Conservation (phyloP, 805 yeast species). For the Yarrowia keelungensis region DNA sequence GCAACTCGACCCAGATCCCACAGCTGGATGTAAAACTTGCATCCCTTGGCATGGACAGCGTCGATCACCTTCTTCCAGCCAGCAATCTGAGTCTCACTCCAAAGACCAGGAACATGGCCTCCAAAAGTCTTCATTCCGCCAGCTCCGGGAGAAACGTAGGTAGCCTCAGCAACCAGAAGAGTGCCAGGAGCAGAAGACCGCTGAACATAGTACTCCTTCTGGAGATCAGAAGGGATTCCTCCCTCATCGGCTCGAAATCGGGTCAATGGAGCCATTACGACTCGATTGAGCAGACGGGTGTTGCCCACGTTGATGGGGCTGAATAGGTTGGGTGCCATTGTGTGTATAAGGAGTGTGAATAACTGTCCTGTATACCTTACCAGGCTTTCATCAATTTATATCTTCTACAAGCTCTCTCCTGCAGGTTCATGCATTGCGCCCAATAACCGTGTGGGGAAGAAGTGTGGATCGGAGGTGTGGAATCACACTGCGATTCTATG, state of each 20-base stretch:
- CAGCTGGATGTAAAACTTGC: conserved; percentile 53
- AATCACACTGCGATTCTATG: not conserved
- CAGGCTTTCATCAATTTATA: conserved; percentile 3
- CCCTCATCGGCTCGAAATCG: conserved; percentile 52
- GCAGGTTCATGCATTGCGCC: conserved; percentile 23
- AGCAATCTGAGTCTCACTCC: conserved; percentile 83
- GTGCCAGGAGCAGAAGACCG: conserved; percentile 61
- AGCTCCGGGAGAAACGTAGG: conserved; percentile 52
- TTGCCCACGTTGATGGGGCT: conserved; percentile 47
- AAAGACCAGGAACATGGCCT: conserved; percentile 50
- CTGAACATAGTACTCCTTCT: conserved; percentile 62
- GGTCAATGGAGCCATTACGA: conserved; percentile 61
- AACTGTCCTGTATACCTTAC: too few species aligned
- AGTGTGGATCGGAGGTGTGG: conserved; percentile 1
- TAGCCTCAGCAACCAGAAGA: conserved; percentile 66
- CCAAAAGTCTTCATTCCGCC: conserved; percentile 51
- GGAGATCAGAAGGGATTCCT: conserved; percentile 56
- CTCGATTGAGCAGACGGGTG: conserved; percentile 51
- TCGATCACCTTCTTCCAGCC: conserved; percentile 69
- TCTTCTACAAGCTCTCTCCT: not conserved
- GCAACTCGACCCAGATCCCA: conserved; percentile 56
- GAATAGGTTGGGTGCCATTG: conserved; percentile 41
- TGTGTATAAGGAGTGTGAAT: not conserved
- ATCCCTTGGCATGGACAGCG: conserved; percentile 54
- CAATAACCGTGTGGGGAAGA: conserved; percentile 23